Evolutionary conservation across 768 basidiomycete genomes (phyloP), one percentile per base, ranked within the genome.

Genomic region (Daedaleopsis nitida): DNA sequence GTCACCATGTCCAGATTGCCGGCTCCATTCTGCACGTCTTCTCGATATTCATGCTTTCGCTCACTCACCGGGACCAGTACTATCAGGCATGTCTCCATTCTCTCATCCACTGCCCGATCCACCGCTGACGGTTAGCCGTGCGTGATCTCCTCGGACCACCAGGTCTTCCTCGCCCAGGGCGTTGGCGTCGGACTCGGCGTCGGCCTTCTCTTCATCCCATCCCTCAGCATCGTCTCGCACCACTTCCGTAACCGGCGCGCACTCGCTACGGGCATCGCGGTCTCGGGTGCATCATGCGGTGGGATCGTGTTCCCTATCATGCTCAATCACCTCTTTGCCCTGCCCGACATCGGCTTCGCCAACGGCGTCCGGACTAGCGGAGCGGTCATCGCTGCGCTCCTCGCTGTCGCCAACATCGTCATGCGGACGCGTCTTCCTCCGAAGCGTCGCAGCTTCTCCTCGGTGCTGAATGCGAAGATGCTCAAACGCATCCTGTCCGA

Each of bases 121-220:
- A 24, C 13, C 11, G 12, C 9, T 27, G 7, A 11, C n/a, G 3
- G 27, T 32, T 7, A 32, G 27, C 27, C 27, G 27, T 32, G 27
- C 27, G 27, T 32, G 27, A 32, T 32, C 27, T n/a, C 27, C 27
- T 32, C 27, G 27, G 27, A 32, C 7, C 27, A 32, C 27, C 76
- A 83, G 72, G 77, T 84, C 54, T 84, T 86, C 66, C 72, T 86
- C 13, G 73, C 81, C 0, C 84, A 86, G 70, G 84, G 79, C 5
- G 71, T 86, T n/a, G 83, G 81, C n/a, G 80, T 83, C 72, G 85
- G 84, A 1, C 66, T 83, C 7, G 81, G 80, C 3, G 75, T 78
- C 42, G 80, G 82, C 1, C 66, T 83, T 23, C 71, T 82, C 24
- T 84, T 82, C 71, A 67, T 83, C 23, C 85, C 84, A 1, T 78